A percentile compares a stretch with the other conserved stretches of the same genome.
Conservation (phyloP, 345 rosid genomes). For the Stellera chamaejasme region DNA sequence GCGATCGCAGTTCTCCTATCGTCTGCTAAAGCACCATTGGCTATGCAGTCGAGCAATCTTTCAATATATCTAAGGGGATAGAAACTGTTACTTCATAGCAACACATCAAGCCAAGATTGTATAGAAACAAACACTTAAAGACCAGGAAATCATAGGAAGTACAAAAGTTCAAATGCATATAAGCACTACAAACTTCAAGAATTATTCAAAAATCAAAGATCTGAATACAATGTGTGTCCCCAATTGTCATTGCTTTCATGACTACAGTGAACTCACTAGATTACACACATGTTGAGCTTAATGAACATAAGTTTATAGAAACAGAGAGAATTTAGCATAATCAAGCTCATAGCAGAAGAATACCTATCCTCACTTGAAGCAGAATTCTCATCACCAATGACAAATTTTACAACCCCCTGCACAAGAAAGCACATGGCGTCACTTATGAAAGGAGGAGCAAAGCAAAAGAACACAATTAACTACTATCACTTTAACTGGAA, state of each 20-base stretch:
- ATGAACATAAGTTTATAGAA: too few species aligned
- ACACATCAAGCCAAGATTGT: background rate
- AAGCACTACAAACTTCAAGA: too few species aligned
- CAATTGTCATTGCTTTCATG: too few species aligned
- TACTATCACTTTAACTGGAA: too few species aligned
- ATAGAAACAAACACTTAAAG: too few species aligned
- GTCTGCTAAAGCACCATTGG: slow-evolving; percentile 77
- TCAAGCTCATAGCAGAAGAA: background rate
- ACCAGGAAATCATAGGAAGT: background rate
- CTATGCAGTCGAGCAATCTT: slow-evolving; percentile 84
- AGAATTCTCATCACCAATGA: slow-evolving; percentile 80
- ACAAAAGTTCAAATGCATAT: background rate
- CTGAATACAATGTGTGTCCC: too few species aligned
- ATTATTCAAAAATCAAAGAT: too few species aligned
- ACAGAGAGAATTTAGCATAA: too few species aligned
- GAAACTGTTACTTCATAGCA: slow-evolving; percentile 7
- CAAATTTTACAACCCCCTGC: slow-evolving; percentile 93
- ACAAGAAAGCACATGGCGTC: slow-evolving; percentile 15
- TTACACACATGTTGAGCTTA: too few species aligned
- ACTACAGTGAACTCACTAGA: too few species aligned
- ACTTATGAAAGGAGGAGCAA: slow-evolving; percentile 1
- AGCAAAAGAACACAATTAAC: background rate
- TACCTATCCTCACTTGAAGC: slow-evolving; percentile 78
- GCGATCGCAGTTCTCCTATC: slow-evolving; percentile 82
- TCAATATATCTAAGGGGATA: slow-evolving; percentile 56